Conservation (phyloP, 192 early-diverging fungal species). For the Allomyces javanicus region DNA sequence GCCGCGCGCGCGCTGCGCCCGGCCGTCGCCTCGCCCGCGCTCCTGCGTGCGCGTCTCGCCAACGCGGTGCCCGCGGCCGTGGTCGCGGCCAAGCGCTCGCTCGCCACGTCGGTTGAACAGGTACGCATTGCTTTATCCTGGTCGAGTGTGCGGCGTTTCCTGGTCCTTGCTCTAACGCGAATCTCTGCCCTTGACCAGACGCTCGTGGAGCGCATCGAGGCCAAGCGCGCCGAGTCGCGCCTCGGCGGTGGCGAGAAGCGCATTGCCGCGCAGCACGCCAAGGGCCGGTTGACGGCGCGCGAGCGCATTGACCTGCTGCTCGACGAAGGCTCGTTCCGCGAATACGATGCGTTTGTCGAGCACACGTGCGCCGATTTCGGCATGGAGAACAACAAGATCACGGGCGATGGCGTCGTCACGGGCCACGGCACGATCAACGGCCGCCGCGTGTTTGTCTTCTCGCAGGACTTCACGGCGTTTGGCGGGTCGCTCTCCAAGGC, state of each 20-base stretch:
- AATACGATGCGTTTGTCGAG: conserved; percentile 85
- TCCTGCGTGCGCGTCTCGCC: no score
- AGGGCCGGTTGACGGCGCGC: conserved; percentile 85
- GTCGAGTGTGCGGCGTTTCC: no score
- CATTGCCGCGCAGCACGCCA: conserved; percentile 65
- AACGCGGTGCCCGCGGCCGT: no score
- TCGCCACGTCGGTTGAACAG: no score
- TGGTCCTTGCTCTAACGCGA: no score
- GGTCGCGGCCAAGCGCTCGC: no score
- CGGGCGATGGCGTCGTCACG: conserved; percentile 89
- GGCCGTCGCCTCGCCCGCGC: no score
- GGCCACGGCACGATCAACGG: conserved; percentile 88
- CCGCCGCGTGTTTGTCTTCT: conserved; percentile 72
- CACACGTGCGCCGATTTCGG: conserved; percentile 83
- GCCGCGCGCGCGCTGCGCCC: no score
- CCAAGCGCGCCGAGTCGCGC: conserved; percentile 48
- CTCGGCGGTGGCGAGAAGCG: conserved; percentile 62
- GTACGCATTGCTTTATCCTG: no score
- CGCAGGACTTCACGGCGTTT: conserved; percentile 84
- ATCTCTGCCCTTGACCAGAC: no score
- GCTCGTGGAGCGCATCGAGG: conserved; percentile 18
- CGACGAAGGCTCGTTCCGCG: conserved; percentile 65
- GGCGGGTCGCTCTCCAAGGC: conserved; percentile 76
- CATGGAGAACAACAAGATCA: conserved; percentile 60
- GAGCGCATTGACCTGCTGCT: conserved; percentile 73